A percentile compares a stretch with the other conserved stretches of the same genome.
phyloP scores from a whole-genome alignment of 495 filamentous ascomycete genomes.

The Astrothelium subdiscretum region DNA sequence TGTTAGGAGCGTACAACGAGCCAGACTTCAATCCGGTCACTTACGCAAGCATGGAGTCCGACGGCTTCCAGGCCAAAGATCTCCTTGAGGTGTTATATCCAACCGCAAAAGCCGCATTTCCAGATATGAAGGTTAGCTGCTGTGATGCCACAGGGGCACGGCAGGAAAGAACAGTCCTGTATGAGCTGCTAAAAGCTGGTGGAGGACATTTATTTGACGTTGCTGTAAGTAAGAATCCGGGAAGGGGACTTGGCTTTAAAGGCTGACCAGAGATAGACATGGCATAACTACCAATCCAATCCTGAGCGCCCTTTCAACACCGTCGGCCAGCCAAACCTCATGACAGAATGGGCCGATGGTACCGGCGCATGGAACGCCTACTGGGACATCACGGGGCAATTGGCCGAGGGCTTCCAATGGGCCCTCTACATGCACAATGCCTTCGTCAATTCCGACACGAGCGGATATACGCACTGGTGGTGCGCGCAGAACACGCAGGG shows the following conservation, averaged over 20 bases:
- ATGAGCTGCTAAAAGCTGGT: conserved; percentile 10
- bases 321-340: conserved; percentile 12
- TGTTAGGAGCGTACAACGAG: conserved; percentile 16
- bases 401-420: conserved; percentile 18
- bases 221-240: background rate
- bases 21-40: conserved; percentile 17
- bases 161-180: conserved; percentile 14
- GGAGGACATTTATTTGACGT: conserved; percentile 13
- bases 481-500: conserved; percentile 5
- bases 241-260: background rate
- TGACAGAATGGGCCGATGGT: conserved; percentile 16
- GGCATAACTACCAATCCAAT: conserved; percentile 18
- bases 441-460: conserved; percentile 12
- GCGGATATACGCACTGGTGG: conserved; percentile 17
- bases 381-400: conserved; percentile 12
- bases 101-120: conserved; percentile 11
- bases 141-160: conserved; percentile 14
- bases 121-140: conserved; percentile 11
- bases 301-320: conserved; percentile 12
- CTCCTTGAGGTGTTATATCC: conserved; percentile 14
- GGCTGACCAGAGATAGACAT: conserved; percentile 7
- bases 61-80: conserved; percentile 15
- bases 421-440: conserved; percentile 17
- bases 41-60: conserved; percentile 14
- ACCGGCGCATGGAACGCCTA: conserved; percentile 5